Base-by-base conservation (phyloP, 768 basidiomycete genomes). In the Tephrocybe sp. region DNA sequence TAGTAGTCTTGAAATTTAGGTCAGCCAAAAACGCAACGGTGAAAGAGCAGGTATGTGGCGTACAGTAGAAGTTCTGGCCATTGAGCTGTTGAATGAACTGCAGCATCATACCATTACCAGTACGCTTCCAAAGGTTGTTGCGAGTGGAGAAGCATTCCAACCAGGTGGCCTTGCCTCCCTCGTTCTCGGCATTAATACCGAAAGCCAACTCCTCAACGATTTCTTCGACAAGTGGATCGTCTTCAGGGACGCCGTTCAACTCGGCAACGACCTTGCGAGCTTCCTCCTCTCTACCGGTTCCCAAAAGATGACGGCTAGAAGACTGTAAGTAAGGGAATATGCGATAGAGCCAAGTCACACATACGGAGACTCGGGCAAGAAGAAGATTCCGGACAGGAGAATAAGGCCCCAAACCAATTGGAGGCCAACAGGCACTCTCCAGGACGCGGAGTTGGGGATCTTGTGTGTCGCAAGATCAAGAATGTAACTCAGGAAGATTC, bases 81-180 rank as follows among this genome's bases (percentile, higher is more conserved):
- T 90, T 87, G 25, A 90, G 67, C 58, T 90, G 88, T 57, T 90
- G 88, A 46, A 91, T 81, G 61, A 90, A 89, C 57, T 88, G 87
- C 38, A 88, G 66, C 83, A 88, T 87, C 83, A 88, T 87, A n/a
- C 88, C 87, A 53, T 89, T 90, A 28, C 73, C 63, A 12, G 88
- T 90, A 48, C 89, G 77, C 66, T 83, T 85, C 81, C 86, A 88
- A 37, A 90, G 66, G 59, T 75, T 69, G 57, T 88, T 86, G 38
- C 81, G 68, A 3, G 76, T 73, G 1, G 85, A 84, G 75, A 91
- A 90, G 66, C 87, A 88, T 63, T 91, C 89, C 23, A 74, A 37
- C 88, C 88, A 91, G 0, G 83, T 85, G 1, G 87, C 86, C 61
- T 88, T 85, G 6, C 89, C 89, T 18, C 87, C 88, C 46, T 86